phyloP scores from a whole-genome alignment of 441 rosid genomes.

The Euphorbia celastroides region DNA sequence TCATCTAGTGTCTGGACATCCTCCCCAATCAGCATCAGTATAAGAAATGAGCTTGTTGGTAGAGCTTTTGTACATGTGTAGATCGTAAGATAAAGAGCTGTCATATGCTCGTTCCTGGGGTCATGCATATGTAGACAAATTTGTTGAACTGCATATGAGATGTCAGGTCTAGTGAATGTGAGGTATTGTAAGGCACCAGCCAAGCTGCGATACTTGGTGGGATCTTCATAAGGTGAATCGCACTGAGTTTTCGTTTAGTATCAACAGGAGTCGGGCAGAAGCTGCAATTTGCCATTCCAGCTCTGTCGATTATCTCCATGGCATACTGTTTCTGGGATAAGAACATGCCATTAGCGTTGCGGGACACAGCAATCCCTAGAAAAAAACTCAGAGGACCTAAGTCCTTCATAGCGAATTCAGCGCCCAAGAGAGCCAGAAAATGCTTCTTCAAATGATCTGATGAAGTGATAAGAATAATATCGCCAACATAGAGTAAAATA shows the following conservation, averaged over 20 bases:
- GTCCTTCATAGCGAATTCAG: not conserved
- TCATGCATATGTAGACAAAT: not conserved
- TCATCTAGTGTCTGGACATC: not conserved
- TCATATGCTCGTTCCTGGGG: not conserved
- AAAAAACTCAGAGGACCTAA: not conserved
- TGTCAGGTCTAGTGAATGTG: not conserved
- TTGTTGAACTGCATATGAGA: not conserved
- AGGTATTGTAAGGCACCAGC: not conserved
- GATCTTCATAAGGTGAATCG: not conserved
- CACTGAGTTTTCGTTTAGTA: not conserved
- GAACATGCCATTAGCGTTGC: not conserved
- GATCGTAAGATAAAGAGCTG: not conserved
- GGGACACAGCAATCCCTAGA: not conserved
- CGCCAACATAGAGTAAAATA: not conserved
- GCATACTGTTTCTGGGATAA: not conserved
- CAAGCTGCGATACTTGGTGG: not conserved
- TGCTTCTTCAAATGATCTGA: not conserved
- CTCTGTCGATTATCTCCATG: not conserved
- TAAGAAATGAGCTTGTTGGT: not conserved
- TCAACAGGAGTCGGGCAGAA: not conserved
- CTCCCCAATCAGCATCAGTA: not conserved
- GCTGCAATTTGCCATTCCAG: not conserved
- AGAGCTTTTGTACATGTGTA: not conserved
- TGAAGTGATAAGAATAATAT: not conserved
- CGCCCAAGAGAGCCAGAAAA: too few species aligned